Base-by-base conservation (phyloP, 495 filamentous ascomycete species). In the Xylaria intraflava region DNA sequence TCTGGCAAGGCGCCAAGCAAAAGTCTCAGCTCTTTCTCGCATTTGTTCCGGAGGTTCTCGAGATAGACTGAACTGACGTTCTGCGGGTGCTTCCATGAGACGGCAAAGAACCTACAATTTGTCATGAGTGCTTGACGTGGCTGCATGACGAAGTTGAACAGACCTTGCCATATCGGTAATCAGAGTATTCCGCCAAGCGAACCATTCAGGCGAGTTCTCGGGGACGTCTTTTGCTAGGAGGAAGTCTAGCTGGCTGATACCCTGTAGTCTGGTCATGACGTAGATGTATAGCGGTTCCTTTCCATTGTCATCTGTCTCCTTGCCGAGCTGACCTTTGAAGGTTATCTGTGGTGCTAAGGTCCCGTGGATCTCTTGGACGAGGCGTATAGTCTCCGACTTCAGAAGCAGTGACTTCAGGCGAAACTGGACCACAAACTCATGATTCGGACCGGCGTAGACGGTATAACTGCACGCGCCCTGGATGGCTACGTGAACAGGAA, bases 381-480 rank as follows among this genome's bases (percentile, higher is more conserved):
- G 58, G 17, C 55, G 51, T 36, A 40, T 33, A 58, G 55, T 69
- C 38, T 69, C 60, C n/a, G 54, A 48, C 6, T 65, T 62, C 24
- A 74, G 57, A 19, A 38, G 14, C 16, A 71, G 58, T 19, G 68
- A 71, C 51, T 60, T 56, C 14, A 73, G 66, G 38, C 68, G 72
- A 60, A 73, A 74, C 58, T 73, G 72, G 40, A 66, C 66, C 20
- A 74, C 68, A 42, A 61, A 72, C 57, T 71, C 71, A 41, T 50
- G 48, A 19, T 67, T 57, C 19, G 56, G 62, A 33, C 73, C 71
- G 20, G 69, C 68, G 41, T 72, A 74, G 41, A 74, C 67, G 2
- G 71, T 65, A 58, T 76, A 76, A 55, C 68, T 70, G 60, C 72
- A 73, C 16, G 54, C 56, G 14, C 73, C 72, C 55, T 76, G 72